These are phyloP conservation scores for Lentinula aciculospora DNA, from an alignment of 768 basidiomycete species.

Conservation along the genomic window DNA sequence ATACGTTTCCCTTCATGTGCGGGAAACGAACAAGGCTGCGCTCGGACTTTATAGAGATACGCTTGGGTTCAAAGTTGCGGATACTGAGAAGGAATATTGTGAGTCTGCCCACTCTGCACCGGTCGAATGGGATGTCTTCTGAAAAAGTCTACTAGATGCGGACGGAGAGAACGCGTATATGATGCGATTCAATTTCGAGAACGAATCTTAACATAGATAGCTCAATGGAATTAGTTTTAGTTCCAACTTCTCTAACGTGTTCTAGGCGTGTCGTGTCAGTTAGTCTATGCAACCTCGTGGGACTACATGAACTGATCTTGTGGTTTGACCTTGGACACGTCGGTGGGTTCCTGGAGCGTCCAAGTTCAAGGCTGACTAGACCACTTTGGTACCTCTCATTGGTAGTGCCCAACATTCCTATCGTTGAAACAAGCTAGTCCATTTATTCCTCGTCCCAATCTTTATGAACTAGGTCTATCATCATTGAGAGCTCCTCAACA, in stretches of 20 bases:
- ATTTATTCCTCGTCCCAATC: too few relatives aligned
- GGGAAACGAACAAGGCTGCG: constrained; percentile 93
- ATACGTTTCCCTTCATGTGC: constrained; percentile 85
- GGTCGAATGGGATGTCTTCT: constrained; percentile 9
- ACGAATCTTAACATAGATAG: neutral
- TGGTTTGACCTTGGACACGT: too few relatives aligned
- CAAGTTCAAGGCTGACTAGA: neutral
- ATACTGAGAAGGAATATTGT: constrained; percentile 91
- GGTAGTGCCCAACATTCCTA: too few relatives aligned
- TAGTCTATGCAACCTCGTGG: too few relatives aligned
- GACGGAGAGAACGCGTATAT: constrained; percentile 86
- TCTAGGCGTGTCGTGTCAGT: too few relatives aligned
- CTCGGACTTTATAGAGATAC: constrained; percentile 85
- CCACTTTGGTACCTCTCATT: neutral
- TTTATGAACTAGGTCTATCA: too few relatives aligned
- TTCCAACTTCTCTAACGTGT: too few relatives aligned
- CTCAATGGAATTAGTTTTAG: neutral
- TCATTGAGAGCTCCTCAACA: too few relatives aligned
- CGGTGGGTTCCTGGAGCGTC: neutral
- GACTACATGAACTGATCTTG: too few relatives aligned
- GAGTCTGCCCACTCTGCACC: constrained; percentile 23
- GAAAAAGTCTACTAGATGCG: constrained; percentile 54
- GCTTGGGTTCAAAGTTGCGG: constrained; percentile 82
- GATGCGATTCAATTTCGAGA: constrained; percentile 58
- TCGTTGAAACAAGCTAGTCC: neutral